Evolutionary conservation across 1,139 yeast genomes (phyloP).

Genomic region (Pichia sp.): DNA sequence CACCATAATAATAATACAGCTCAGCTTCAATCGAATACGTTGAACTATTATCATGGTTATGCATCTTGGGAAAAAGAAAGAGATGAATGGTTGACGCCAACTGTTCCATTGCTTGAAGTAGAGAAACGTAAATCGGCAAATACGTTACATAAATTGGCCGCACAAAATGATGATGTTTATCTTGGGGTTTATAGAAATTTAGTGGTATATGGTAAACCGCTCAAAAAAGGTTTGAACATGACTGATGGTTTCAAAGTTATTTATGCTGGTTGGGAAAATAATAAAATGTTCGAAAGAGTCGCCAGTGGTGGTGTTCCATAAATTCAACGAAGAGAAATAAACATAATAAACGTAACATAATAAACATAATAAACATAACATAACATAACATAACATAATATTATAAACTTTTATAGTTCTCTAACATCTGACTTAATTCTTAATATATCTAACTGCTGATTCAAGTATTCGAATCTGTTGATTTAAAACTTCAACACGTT

Average conservation of each 20-base stretch:
- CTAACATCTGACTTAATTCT: neutral
- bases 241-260: slow-evolving; percentile 53
- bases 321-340: too few relatives aligned
- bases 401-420: neutral
- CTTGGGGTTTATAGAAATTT: slow-evolving; percentile 50
- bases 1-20: neutral
- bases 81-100: slow-evolving; percentile 45
- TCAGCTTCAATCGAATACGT: neutral
- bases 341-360: too few relatives aligned
- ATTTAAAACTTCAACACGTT: slow-evolving; percentile 39
- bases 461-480: slow-evolving; percentile 43
- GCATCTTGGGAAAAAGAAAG: slow-evolving; percentile 57
- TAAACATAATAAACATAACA: too few relatives aligned
- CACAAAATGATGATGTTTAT: slow-evolving; percentile 39
- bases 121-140: slow-evolving; percentile 25
- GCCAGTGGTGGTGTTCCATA: slow-evolving; percentile 38
- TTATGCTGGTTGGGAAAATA: slow-evolving; percentile 64
- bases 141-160: slow-evolving; percentile 34
- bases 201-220: slow-evolving; percentile 50
- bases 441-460: slow-evolving; percentile 7
- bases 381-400: neutral
- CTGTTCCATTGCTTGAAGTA: slow-evolving; percentile 21
- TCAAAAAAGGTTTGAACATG: slow-evolving; percentile 54
- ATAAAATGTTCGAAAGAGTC: slow-evolving; percentile 58
- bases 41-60: slow-evolving; percentile 33